Conservation (phyloP, 257 asterid species). For the Parsonsia alboflavescens region DNA sequence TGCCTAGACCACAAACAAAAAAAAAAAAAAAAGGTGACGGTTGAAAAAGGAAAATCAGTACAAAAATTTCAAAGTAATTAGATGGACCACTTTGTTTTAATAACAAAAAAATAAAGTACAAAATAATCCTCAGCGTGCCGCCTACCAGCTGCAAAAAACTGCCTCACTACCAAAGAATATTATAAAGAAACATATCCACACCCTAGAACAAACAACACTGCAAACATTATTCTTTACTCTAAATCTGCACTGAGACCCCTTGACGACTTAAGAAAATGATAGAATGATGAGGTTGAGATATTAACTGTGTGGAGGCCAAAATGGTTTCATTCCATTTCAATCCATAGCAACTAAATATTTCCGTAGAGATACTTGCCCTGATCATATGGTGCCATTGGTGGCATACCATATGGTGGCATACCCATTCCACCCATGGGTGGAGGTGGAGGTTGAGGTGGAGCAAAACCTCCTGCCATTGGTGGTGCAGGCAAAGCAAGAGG, state of each 20-base stretch:
- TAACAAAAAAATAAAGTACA: constrained; percentile 7
- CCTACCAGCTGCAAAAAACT: constrained; percentile 23
- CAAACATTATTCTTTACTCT: constrained; percentile 3
- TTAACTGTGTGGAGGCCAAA: not conserved
- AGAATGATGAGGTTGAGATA: not conserved
- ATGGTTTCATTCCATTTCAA: not conserved
- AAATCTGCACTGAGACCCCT: not conserved
- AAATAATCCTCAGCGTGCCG: constrained; percentile 16
- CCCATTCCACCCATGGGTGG: constrained; percentile 81
- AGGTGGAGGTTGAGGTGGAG: constrained; percentile 54
- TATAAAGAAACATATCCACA: constrained; percentile 20
- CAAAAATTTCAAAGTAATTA: not conserved
- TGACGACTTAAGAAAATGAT: not conserved
- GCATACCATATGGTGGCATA: constrained; percentile 76
- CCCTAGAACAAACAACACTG: constrained; percentile 14
- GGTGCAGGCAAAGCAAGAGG: constrained; percentile 99
- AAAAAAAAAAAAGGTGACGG: not conserved
- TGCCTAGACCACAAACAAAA: not conserved
- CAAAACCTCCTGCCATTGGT: constrained; percentile 75
- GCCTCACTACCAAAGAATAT: constrained; percentile 20
- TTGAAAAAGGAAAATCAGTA: not conserved
- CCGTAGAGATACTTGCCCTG: constrained; percentile 8
- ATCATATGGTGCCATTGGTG: constrained; percentile 43
- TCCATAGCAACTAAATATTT: not conserved
- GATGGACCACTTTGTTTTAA: not conserved